Conservation (phyloP, 805 yeast species). For the Sugiyamaella lignohabitans region DNA sequence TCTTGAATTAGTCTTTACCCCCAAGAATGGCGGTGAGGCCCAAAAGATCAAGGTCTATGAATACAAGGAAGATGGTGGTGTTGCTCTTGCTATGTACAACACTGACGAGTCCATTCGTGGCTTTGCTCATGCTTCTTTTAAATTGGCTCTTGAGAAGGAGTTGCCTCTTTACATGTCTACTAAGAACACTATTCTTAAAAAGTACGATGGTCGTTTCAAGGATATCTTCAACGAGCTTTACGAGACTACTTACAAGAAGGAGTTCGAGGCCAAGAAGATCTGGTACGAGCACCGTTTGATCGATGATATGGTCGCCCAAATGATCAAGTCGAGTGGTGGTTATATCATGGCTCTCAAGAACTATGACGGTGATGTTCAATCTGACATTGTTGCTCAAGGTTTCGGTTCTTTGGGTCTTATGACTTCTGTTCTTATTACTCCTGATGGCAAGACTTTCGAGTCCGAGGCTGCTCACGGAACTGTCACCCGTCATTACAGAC, state of each 20-base stretch:
- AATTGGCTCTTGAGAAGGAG: constrained; percentile 71
- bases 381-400: constrained; percentile 96
- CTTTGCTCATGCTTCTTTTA: constrained; percentile 90
- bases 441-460: constrained; percentile 94
- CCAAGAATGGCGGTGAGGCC: constrained; percentile 52
- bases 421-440: constrained; percentile 96
- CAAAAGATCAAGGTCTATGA: constrained; percentile 57
- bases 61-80: constrained; percentile 65
- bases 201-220: constrained; percentile 92
- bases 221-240: constrained; percentile 83
- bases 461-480: constrained; percentile 99
- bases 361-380: constrained; percentile 96
- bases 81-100: constrained; percentile 91
- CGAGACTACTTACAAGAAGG: constrained; percentile 56
- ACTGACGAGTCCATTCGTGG: constrained; percentile 86
- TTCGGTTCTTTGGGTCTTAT: constrained; percentile 94
- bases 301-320: constrained; percentile 98
- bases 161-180: constrained; percentile 82
- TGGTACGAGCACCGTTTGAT: constrained; percentile 96
- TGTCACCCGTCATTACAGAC: constrained; percentile 94
- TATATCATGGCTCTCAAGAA: constrained; percentile 93
- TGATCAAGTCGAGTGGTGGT: constrained; percentile 94
- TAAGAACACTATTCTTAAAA: constrained; percentile 89
- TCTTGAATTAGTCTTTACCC: constrained; percentile 69
- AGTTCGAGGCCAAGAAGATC: constrained; percentile 74